Conservation (phyloP, 495 filamentous ascomycete genomes). For the Parathielavia hyrcaniae region DNA sequence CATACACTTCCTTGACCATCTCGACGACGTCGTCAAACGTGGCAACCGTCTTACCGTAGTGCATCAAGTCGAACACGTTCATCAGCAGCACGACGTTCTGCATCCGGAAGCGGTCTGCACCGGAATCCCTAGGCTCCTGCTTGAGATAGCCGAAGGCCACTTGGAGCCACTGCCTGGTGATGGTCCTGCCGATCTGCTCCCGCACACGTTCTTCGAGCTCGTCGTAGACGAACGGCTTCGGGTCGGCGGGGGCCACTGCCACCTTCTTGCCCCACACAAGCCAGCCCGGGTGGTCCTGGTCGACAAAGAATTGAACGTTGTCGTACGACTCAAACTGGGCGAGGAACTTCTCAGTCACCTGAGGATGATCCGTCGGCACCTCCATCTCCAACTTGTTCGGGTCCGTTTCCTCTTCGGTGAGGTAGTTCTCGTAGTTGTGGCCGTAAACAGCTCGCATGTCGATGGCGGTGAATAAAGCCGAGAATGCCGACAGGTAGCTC, state of each 20-base stretch:
- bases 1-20: constrained; percentile 65
- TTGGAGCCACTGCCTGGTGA: constrained; percentile 79
- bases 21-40: constrained; percentile 86
- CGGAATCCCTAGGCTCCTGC: constrained; percentile 85
- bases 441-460: constrained; percentile 79
- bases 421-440: constrained; percentile 79
- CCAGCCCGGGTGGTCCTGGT: constrained; percentile 91
- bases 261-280: constrained; percentile 89
- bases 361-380: constrained; percentile 63
- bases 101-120: constrained; percentile 81
- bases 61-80: constrained; percentile 81
- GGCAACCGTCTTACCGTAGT: constrained; percentile 63
- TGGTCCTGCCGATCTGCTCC: constrained; percentile 69
- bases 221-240: constrained; percentile 71
- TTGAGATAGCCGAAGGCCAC: constrained; percentile 89
- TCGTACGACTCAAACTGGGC: constrained; percentile 71
- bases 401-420: constrained; percentile 67
- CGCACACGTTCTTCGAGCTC: constrained; percentile 69
- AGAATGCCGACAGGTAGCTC: constrained; percentile 73
- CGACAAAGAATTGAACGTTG: constrained; percentile 74
- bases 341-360: constrained; percentile 73
- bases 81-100: constrained; percentile 77
- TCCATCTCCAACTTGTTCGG: constrained; percentile 67
- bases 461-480: constrained; percentile 71
- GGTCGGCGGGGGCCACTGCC: constrained; percentile 65